Conservation (phyloP, 2,329 filamentous ascomycete genomes). For the Pseudopithomyces maydicus region DNA sequence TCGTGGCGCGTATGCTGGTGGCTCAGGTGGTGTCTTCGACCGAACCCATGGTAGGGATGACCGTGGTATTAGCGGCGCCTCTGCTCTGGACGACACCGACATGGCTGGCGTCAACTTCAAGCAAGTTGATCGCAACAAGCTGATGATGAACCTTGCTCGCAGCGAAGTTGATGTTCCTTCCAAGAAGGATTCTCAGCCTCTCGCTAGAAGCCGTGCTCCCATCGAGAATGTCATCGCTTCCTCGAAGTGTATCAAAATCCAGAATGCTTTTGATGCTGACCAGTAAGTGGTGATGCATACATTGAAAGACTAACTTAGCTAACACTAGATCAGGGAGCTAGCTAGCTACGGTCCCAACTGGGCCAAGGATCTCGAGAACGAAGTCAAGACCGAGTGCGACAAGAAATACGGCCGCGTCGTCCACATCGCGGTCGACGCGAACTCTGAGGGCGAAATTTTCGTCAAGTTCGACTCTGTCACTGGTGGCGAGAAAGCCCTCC, state of each 20-base stretch:
- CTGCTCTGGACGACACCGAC: conserved; percentile 95
- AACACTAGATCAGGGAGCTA: conserved; percentile 31
- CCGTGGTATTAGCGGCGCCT: conserved; percentile 84
- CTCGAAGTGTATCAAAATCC: conserved; percentile 90
- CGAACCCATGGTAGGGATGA: conserved; percentile 88
- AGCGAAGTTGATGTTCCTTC: conserved; percentile 73
- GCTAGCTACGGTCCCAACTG: conserved; percentile 55
- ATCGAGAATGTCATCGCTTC: conserved; percentile 79
- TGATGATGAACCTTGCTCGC: conserved; percentile 98
- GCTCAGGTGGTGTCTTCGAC: conserved; percentile 75
- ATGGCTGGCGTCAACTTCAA: conserved; percentile 99
- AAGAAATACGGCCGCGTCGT: conserved; percentile 96
- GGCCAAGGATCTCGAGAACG: conserved; percentile 92
- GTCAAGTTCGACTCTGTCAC: conserved; percentile 97
- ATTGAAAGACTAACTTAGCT: conserved; percentile 11
- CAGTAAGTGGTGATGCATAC: conserved; percentile 67
- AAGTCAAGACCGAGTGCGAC: conserved; percentile 91
- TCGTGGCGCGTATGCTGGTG: conserved; percentile 80
- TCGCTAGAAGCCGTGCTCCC: conserved; percentile 78
- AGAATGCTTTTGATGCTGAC: conserved; percentile 92
- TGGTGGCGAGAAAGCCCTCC: conserved; percentile 96
- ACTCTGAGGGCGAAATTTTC: conserved; percentile 95
- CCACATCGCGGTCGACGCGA: conserved; percentile 92
- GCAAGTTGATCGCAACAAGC: conserved; percentile 96
- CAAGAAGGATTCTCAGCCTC: conserved; percentile 24